Evolutionary conservation across 805 yeast species (phyloP).

Genomic region (Kazachstania psychrophila): DNA sequence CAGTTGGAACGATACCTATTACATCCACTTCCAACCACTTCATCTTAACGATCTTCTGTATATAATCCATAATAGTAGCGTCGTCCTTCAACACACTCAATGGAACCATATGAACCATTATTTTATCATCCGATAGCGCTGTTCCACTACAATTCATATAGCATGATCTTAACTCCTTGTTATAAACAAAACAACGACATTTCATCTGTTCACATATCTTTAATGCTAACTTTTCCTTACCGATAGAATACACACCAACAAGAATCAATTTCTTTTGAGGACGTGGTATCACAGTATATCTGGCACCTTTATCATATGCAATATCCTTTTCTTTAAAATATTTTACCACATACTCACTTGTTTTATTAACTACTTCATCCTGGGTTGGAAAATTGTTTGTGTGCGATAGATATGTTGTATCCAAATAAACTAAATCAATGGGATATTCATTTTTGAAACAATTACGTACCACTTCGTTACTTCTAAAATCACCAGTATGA

Average conservation of each 20-base stretch:
- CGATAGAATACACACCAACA: slow-evolving; percentile 86
- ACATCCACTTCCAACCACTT: slow-evolving; percentile 28
- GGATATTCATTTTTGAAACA: slow-evolving; percentile 10
- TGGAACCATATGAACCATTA: slow-evolving; percentile 59
- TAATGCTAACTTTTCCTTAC: slow-evolving; percentile 80
- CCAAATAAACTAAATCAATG: slow-evolving; percentile 65
- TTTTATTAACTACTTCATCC: slow-evolving; percentile 48
- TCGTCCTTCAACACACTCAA: slow-evolving; percentile 44
- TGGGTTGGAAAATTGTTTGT: slow-evolving; percentile 71
- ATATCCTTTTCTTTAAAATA: slow-evolving; percentile 1
- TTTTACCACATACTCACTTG: slow-evolving; percentile 43
- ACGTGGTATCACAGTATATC: slow-evolving; percentile 1
- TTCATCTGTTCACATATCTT: slow-evolving; percentile 44
- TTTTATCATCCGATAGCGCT: background rate
- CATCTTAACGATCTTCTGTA: slow-evolving; percentile 7
- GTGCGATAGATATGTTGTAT: slow-evolving; percentile 83
- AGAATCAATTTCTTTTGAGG: slow-evolving; percentile 24
- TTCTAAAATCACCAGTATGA: slow-evolving; percentile 94
- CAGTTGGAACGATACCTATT: slow-evolving; percentile 79
- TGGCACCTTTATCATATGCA: background rate
- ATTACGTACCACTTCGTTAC: slow-evolving; percentile 42
- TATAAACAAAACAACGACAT: slow-evolving; percentile 41
- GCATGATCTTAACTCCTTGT: slow-evolving; percentile 5
- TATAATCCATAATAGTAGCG: slow-evolving; percentile 24
- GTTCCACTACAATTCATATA: slow-evolving; percentile 2